Evolutionary conservation across 2,329 filamentous ascomycete genomes (phyloP).

Genomic region (Arthrobotrys megalospora): DNA sequence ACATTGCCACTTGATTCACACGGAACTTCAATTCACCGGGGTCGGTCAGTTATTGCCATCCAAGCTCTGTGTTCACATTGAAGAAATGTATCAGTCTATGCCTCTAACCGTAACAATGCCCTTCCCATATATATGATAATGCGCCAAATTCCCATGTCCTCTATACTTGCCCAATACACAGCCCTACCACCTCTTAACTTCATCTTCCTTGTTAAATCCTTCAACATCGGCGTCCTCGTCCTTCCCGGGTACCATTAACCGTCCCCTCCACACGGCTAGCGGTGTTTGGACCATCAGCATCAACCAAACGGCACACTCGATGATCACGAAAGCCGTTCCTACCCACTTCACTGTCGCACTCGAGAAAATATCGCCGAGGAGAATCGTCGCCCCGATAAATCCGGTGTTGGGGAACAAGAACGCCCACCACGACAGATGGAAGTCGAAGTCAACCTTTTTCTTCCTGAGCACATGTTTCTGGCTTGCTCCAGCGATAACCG

Average conservation of each 20-base stretch:
- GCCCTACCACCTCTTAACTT: conserved; percentile 46
- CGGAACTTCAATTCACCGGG: conserved; percentile 7
- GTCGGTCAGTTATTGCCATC: neutral
- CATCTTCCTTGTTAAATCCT: conserved; percentile 36
- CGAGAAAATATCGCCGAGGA: conserved; percentile 72
- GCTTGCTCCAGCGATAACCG: conserved; percentile 41
- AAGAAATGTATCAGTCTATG: neutral
- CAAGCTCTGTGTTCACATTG: neutral
- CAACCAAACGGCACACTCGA: conserved; percentile 73
- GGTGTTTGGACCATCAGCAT: conserved; percentile 71
- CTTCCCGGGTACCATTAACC: conserved; percentile 75
- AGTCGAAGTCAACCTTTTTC: conserved; percentile 63
- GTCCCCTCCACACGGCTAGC: conserved; percentile 70
- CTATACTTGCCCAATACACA: neutral
- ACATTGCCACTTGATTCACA: neutral
- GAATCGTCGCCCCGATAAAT: conserved; percentile 74
- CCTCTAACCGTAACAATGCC: neutral
- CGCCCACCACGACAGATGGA: conserved; percentile 74
- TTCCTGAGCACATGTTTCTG: conserved; percentile 49
- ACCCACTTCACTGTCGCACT: conserved; percentile 73
- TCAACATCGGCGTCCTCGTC: conserved; percentile 71
- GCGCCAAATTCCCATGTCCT: neutral
- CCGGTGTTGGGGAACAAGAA: conserved; percentile 79
- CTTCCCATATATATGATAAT: neutral
- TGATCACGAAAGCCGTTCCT: conserved; percentile 73